Base-by-base conservation (phyloP, 2,329 filamentous ascomycete species). In the Apiospora saccharicola region DNA sequence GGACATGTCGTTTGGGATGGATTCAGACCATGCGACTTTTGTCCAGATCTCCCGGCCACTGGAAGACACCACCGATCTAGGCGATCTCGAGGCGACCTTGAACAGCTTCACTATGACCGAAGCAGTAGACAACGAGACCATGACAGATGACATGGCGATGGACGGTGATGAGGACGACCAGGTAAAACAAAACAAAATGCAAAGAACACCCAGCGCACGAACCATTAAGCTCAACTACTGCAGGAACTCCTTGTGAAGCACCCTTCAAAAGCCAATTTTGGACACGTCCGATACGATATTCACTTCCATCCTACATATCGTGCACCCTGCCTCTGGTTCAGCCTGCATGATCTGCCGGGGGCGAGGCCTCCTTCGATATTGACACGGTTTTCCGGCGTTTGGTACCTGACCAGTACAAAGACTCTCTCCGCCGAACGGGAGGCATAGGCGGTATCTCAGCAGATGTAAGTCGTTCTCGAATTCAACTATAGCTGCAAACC, bases 321-420 rank as follows among this genome's bases (percentile, higher is more conserved):
- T 74, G 89, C 92, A 67, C 93, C 93, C 12, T 93, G 93, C 73
- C 86, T 95, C 71, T 95, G 93, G 89, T 94, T 96, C 84, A 89
- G 85, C 71, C 82, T 94, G 77, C 88, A 90, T 75, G 86, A 88
- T 73, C 82, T 90, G 72, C 87, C 88, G 24, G 82, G 84, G 85
- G 86, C 72, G 89, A 91, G 74, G 83, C 86, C 51, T 82, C 89
- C 16, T 87, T 91, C 77, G 87, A 88, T 77, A 85, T 94, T 76
- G 91, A 94, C 74, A 89, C 89, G 4, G 89, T 95, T 74, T 94
- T 94, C 81, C 86, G 90, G 74, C 88, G 88, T 75, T 85, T 96
- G 68, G 92, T 95, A 67, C 92, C 93, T 24, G 84, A 89, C 70
- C 86, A 90, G 77, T 91, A 89, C 83, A 92, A 90, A 79, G 83